Evolutionary conservation across 306 rosid genomes (phyloP), one percentile per base, ranked within the genome.

Genomic region (Carpinus viminea): DNA sequence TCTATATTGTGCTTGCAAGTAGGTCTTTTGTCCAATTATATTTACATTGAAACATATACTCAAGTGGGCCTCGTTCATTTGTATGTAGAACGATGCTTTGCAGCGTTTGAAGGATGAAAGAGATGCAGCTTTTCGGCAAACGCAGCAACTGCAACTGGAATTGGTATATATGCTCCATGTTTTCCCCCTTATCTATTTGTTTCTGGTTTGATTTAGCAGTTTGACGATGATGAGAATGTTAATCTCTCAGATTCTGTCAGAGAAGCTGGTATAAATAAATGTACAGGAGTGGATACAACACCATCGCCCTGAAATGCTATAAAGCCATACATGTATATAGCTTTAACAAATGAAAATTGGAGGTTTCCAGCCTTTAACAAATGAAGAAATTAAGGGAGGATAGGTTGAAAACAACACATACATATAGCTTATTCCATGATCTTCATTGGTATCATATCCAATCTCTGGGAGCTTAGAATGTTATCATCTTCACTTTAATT

Each of bases 81-180:
- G 68, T 43, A 46, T 83, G 80, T 50, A 85, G 86, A 76, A 62
- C 59, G 91, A 87, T 88, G 72, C 88, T 76, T 50, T 88, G 70
- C 92, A 90, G 68, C 88, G 68, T 53, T 75, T 93, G 85, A 90
- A 86, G 86, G 99, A 90, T 83, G 99, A 95, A 85, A 91, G 89
- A 84, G 99, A 95, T 75, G 81, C 83, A 20, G 91, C 93, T 77
- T 81, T 82, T 54, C 88, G 87, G 80, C 98, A 87, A 81, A 91
- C 93, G 13, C 86, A 87, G 72, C 89, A 85, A 75, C 95, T 95
- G 79, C 97, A 88, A 83, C 96, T 86, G 79, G 98, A 95, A 86
- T 84, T 93, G 97, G 99, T 95, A 66, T 80, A 38, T 78, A 34
- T 76, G 78, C 78, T 56, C 21, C 60, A 21, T 68, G 34, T 54